A percentile compares a stretch with the other conserved stretches of the same genome.
phyloP scores from a whole-genome alignment of 345 rosid genomes.

The Citrus sinensis region DNA sequence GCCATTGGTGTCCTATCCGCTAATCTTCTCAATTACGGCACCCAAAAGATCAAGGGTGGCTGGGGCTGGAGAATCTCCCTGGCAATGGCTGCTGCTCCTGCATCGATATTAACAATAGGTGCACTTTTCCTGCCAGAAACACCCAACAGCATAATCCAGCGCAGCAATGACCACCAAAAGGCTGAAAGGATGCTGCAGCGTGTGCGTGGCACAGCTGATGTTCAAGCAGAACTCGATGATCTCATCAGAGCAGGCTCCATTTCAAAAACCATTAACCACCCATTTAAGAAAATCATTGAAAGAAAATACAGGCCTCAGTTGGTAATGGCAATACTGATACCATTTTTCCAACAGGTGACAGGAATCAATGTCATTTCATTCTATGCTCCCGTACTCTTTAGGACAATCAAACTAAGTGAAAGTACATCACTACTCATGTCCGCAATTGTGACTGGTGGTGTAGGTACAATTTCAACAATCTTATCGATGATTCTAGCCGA shows the following conservation, averaged over 20 bases:
- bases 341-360: constrained; percentile 72
- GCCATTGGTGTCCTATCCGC: constrained; percentile 59
- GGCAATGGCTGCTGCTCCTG: constrained; percentile 65
- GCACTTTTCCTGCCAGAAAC: constrained; percentile 71
- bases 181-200: constrained; percentile 50
- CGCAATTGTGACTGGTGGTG: constrained; percentile 41
- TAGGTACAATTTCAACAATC: constrained; percentile 36
- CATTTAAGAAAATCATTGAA: constrained; percentile 37
- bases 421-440: constrained; percentile 55
- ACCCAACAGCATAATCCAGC: constrained; percentile 63
- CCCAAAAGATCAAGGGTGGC: constrained; percentile 55
- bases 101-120: constrained; percentile 54
- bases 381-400: constrained; percentile 68
- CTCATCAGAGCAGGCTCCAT: constrained; percentile 44
- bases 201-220: constrained; percentile 52
- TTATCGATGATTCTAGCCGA: constrained; percentile 60
- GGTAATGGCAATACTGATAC: constrained; percentile 65
- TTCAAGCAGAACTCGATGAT: constrained; percentile 58
- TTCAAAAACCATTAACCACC: constrained; percentile 27
- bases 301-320: constrained; percentile 63
- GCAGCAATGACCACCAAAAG: constrained; percentile 24
- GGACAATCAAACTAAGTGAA: constrained; percentile 63
- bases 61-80: constrained; percentile 82
- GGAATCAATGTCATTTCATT: constrained; percentile 71
- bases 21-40: constrained; percentile 55